phyloP scores from a whole-genome alignment of 2,329 filamentous ascomycete species.

The Xylaria sp. region DNA sequence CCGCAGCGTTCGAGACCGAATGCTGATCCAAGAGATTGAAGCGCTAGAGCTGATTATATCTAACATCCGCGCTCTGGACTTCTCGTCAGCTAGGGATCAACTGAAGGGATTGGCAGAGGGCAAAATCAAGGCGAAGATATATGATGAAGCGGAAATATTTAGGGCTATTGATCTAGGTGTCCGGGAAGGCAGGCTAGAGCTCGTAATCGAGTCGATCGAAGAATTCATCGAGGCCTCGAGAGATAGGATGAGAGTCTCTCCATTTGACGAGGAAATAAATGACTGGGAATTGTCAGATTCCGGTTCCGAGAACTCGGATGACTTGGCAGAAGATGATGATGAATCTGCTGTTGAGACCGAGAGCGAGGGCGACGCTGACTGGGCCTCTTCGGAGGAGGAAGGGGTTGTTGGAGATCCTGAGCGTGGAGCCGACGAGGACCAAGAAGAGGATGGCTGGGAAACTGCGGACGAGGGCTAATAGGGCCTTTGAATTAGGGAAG shows the following conservation, averaged over 20 bases:
- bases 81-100: neutral
- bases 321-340: neutral
- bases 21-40: conserved; percentile 18
- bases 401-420: neutral
- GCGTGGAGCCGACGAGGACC: neutral
- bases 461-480: neutral
- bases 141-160: conserved; percentile 27
- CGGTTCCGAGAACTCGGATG: neutral
- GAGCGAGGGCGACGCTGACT: neutral
- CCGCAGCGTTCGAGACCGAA: conserved; percentile 23
- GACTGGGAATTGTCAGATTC: neutral
- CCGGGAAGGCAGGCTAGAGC: conserved; percentile 12
- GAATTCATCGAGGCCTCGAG: conserved; percentile 25
- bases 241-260: conserved; percentile 25
- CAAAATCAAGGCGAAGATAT: conserved; percentile 25
- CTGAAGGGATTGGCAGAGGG: conserved; percentile 6
- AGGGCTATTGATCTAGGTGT: conserved; percentile 23
- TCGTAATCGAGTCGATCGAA: conserved; percentile 25
- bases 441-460: conserved; percentile 2
- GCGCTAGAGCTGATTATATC: conserved; percentile 20
- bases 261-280: conserved; percentile 18
- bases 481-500: neutral
- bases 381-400: neutral
- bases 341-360: neutral
- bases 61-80: conserved; percentile 3